phyloP scores from a whole-genome alignment of 371 early-diverging fungal genomes.

The Rhizomucor miehei region DNA sequence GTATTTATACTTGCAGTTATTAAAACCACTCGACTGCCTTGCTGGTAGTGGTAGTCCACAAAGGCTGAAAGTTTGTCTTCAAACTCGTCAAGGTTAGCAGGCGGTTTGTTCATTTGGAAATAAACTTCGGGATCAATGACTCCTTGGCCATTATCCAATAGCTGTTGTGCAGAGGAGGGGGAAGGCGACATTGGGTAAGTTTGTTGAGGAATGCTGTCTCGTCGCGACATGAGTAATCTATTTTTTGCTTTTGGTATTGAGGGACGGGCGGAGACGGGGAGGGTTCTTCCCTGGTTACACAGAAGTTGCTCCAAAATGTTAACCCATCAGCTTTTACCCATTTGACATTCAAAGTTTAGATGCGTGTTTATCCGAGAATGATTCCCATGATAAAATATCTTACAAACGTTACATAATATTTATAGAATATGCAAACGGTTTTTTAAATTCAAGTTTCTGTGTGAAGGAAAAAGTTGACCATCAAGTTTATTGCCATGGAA shows the following conservation, averaged over 20 bases:
- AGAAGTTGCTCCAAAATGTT: too few relatives aligned
- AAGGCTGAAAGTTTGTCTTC: conserved; percentile 65
- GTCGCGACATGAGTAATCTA: neutral
- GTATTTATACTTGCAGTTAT: conserved; percentile 62
- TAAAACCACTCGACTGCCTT: conserved; percentile 69
- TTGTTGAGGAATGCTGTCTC: conserved; percentile 9
- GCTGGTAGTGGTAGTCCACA: conserved; percentile 59
- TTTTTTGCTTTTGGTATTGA: neutral
- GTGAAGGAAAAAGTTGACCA: too few relatives aligned
- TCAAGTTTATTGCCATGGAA: too few relatives aligned
- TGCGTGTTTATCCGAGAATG: too few relatives aligned
- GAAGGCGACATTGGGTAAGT: conserved; percentile 10
- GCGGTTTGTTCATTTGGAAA: conserved; percentile 76
- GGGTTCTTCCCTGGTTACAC: too few relatives aligned
- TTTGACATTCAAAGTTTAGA: too few relatives aligned
- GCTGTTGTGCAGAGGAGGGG: conserved; percentile 11
- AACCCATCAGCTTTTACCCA: too few relatives aligned
- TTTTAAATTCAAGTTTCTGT: too few relatives aligned
- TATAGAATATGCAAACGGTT: too few relatives aligned
- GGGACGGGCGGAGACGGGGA: too few relatives aligned
- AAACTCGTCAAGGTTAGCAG: conserved; percentile 65
- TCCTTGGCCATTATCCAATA: conserved; percentile 52
- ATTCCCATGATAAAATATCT: too few relatives aligned
- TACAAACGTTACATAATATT: too few relatives aligned
- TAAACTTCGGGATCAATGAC: conserved; percentile 77